Base-by-base conservation (phyloP, 768 basidiomycete genomes). In the Mrakia hoshinonis region DNA sequence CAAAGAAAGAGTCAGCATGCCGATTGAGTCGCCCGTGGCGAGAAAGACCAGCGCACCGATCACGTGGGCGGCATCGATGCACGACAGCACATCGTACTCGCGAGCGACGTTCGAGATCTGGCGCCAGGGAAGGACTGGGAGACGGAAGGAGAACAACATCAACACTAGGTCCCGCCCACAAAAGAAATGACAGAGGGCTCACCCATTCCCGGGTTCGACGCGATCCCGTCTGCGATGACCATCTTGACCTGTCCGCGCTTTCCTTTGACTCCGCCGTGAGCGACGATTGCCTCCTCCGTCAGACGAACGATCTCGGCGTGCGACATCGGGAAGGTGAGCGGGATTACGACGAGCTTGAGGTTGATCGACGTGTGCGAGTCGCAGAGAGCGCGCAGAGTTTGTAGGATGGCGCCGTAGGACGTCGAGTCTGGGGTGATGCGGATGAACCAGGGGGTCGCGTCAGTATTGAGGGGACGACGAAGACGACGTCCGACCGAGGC, bases 21-120 rank as follows among this genome's bases (percentile, higher is more conserved):
- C 20, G 29, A 54, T 3, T 24, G 24, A 36, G 9, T 5, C 26
- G 39, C 48, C 46, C 29, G 24, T 0, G 48, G 13, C 52, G 49
- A 26, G 15, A 22, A 26, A 29, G 24, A 52, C 18, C n/a, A 20
- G 46, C 69, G n/a, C 31, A 71, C 90, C 90, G 49, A 92, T 84
- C 4, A 85, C 84, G 76, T 92, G 90, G 7, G 90, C 90, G 1
- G 84, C 91, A 75, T 93, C 91, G 18, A 93, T 79, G n/a, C 92
- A 74, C 39, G 84, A 87, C 78, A 84, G 84, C 0, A 87, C 83
- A 0, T 85, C 85, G 48, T 87, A 85, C 73, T 87, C 83, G 66
- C 82, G 81, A 76, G 87, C 88, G n/a, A 89, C 80, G 3, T 81
- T 77, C 0, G 88, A 85, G 78, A 91, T 82, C 70, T 85, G 84